These are phyloP conservation scores for Fraxinus sp. DNA, from an alignment of 305 asterid species.

Conservation along the genomic window DNA sequence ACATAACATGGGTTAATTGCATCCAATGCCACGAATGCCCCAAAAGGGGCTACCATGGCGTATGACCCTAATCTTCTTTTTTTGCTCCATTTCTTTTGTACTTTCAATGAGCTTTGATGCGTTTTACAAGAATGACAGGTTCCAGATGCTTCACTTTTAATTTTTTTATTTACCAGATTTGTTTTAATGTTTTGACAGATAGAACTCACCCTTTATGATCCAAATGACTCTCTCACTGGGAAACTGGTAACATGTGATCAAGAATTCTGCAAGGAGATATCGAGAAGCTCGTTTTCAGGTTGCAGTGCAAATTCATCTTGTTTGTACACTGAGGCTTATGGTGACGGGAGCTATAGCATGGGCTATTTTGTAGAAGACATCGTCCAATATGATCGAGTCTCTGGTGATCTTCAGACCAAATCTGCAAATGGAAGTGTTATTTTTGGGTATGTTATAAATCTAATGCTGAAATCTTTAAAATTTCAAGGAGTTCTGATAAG, in stretches of 20 bases:
- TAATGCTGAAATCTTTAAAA: conserved; percentile 8
- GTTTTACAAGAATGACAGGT: conserved; percentile 16
- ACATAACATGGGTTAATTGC: conserved; percentile 96
- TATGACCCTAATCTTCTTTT: conserved; percentile 44
- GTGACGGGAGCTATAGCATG: conserved; percentile 91
- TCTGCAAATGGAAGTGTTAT: conserved; percentile 90
- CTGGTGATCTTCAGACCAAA: conserved; percentile 91
- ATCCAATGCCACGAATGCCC: conserved; percentile 87
- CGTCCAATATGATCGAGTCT: conserved; percentile 84
- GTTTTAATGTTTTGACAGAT: conserved; percentile 55
- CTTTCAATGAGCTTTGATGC: conserved; percentile 18
- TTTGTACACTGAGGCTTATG: conserved; percentile 79
- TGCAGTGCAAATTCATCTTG: conserved; percentile 76
- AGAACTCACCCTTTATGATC: conserved; percentile 80
- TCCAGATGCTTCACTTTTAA: conserved; percentile 19
- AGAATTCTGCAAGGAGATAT: conserved; percentile 67
- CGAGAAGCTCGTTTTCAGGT: conserved; percentile 49
- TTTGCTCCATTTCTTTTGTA: conserved; percentile 15
- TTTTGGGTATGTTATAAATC: conserved; percentile 70
- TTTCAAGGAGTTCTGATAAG: conserved; percentile 12
- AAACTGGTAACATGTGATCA: conserved; percentile 57
- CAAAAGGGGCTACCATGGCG: conserved; percentile 83
- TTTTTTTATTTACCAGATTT: conserved; percentile 15
- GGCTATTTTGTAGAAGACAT: conserved; percentile 93
- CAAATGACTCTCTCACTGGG: conserved; percentile 71